A percentile compares a stretch with the other conserved stretches of the same genome.
phyloP scores from a whole-genome alignment of 805 yeast species.

The Jamesozyma hellenica region DNA sequence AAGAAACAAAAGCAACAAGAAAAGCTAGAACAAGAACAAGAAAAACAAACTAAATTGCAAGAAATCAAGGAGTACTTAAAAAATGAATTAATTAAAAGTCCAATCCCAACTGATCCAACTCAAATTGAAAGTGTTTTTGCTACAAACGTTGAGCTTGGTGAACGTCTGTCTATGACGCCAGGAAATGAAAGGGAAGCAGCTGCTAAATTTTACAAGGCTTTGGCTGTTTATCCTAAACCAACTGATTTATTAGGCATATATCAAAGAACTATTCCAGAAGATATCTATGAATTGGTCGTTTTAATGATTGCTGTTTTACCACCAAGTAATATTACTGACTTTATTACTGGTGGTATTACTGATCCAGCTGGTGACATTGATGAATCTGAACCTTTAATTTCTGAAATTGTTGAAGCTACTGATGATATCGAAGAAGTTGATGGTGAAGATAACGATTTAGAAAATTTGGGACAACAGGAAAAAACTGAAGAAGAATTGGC shows the following conservation, averaged over 20 bases:
- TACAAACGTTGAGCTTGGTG: conserved; percentile 77
- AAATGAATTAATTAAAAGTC: conserved; percentile 56
- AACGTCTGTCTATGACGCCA: conserved; percentile 58
- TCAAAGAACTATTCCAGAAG: conserved; percentile 79
- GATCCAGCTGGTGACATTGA: conserved; percentile 5
- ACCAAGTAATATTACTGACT: conserved; percentile 46
- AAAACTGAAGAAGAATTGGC: conserved; percentile 1
- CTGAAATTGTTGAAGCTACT: conserved; percentile 1
- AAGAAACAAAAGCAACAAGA: conserved; percentile 45
- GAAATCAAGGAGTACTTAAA: conserved; percentile 52
- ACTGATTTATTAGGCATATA: conserved; percentile 81
- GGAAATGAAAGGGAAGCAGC: conserved; percentile 77
- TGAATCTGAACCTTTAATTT: conserved; percentile 7
- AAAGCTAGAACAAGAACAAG: conserved; percentile 36
- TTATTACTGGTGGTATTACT: conserved; percentile 35
- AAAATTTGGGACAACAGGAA: conserved; percentile 1
- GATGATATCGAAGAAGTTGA: conserved; percentile 2
- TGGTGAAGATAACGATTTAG: background rate
- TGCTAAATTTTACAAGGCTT: conserved; percentile 82
- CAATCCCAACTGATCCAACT: conserved; percentile 60
- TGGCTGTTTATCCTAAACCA: conserved; percentile 90
- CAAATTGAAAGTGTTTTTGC: conserved; percentile 76
- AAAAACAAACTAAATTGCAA: conserved; percentile 50
- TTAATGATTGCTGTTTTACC: conserved; percentile 87
- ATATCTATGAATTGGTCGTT: conserved; percentile 71